phyloP scores from a whole-genome alignment of 140 eudicot species.

The Ambrosia hybrid region DNA sequence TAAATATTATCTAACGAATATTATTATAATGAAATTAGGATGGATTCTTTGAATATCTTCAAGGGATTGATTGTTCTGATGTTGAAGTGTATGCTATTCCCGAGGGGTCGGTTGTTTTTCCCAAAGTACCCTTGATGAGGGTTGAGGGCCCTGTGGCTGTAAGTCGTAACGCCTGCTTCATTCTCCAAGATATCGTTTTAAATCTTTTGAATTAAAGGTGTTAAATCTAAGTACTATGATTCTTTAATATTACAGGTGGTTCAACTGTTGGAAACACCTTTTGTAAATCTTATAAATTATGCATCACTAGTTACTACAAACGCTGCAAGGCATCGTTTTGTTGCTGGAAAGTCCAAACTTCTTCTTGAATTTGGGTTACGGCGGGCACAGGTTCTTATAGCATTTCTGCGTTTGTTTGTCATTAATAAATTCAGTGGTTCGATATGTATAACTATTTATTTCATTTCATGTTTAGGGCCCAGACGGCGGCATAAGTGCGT shows the following conservation, averaged over 20 bases:
- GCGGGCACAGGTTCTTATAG: conserved; percentile 78
- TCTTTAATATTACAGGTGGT: conserved; percentile 58
- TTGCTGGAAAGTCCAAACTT: conserved; percentile 90
- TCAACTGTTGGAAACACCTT: conserved; percentile 89
- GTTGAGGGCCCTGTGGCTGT: conserved; percentile 95
- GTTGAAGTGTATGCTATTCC: conserved; percentile 84
- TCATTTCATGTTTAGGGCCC: conserved; percentile 59
- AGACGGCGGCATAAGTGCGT: conserved; percentile 95
- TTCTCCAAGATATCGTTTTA: neutral
- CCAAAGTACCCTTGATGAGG: conserved; percentile 87
- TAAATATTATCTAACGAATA: conserved; percentile 14
- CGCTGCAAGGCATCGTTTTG: conserved; percentile 97
- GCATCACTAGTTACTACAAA: conserved; percentile 94
- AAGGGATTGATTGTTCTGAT: conserved; percentile 85
- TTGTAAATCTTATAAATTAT: conserved; percentile 81
- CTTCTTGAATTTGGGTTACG: conserved; percentile 95
- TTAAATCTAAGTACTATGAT: neutral
- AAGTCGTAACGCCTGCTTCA: conserved; percentile 35
- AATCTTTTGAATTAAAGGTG: neutral
- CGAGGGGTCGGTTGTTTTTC: conserved; percentile 89
- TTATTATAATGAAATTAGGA: conserved; percentile 42
- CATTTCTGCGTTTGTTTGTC: neutral
- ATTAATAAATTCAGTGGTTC: neutral
- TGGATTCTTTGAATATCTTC: conserved; percentile 87
- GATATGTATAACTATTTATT: neutral